Base-by-base conservation (phyloP, 352 stramenopile genomes). In the Phytopythium cucurbitacearum region DNA sequence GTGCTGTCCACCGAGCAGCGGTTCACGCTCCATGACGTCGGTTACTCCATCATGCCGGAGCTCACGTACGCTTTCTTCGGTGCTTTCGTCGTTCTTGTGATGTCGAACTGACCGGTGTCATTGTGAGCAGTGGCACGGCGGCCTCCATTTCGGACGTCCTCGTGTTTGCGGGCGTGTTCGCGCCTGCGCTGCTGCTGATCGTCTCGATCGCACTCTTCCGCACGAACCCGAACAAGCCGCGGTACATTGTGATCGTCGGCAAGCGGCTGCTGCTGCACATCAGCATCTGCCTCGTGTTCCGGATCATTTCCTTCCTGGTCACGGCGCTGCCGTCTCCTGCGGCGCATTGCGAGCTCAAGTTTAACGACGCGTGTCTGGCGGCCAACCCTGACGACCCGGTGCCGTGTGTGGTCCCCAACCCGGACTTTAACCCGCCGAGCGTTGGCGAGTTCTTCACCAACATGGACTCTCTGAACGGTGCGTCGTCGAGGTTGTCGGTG, bases 191-290 rank as follows among this genome's bases (percentile, higher is more conserved):
- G 43, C 11, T 85, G 39, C 65, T 94, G 36, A 63, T 91, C 34
- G 56, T 80, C 13, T 76, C 79, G 48, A 73, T 94, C 37, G 67
- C 80, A 28, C 16, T 91, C 13, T 83, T 91, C 64, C 59, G 62
- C 21, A 76, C 80, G 53, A 79, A 91, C 58, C 74, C 79, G 15
- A 62, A 76, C 16, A 69, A 69, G 10, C 83, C 80, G 48, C 82
- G 81, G 53, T 92, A 88, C 64, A 60, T 92, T 12, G 78, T 80
- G 11, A 88, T 94, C 59, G 69, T 91, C 51, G 67, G 87, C 40
- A 92, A 93, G 75, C 81, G 85, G 44, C 71, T 84, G 60, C 65
- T 94, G 45, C 57, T 94, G 51, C 82, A 92, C 57, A 72, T 90
- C 60, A 87, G 76, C 42, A 83, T 94, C 33, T 84, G 75, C 51